These are phyloP conservation scores for Sclerotinia subarctica DNA, from an alignment of 2,329 filamentous ascomycete genomes.

Conservation along the genomic window DNA sequence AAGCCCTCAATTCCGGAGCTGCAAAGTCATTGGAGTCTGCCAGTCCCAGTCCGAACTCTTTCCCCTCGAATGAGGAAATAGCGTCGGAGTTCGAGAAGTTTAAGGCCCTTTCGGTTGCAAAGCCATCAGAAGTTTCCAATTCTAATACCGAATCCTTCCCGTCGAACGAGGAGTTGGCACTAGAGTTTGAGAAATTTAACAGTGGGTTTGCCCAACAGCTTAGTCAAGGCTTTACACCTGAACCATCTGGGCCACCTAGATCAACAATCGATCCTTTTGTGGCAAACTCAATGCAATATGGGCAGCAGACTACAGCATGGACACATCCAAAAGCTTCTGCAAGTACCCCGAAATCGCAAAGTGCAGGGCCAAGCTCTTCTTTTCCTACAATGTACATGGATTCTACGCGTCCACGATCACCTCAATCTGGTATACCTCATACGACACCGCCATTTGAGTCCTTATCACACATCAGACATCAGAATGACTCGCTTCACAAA, in stretches of 20 bases:
- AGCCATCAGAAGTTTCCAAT: neutral
- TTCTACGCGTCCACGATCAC: neutral
- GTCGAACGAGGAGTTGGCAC: slow-evolving; percentile 3
- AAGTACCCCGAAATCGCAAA: neutral
- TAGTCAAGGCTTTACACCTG: neutral
- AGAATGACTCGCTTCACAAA: neutral
- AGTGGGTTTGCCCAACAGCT: neutral
- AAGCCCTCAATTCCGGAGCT: neutral
- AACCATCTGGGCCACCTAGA: neutral
- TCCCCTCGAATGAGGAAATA: slow-evolving; percentile 1
- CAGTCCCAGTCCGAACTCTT: neutral
- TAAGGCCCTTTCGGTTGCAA: neutral
- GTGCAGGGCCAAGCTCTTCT: neutral
- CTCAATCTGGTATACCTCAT: neutral
- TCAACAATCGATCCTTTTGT: neutral
- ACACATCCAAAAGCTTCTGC: neutral
- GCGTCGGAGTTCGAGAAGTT: slow-evolving; percentile 6
- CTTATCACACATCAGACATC: neutral
- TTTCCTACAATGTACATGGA: neutral
- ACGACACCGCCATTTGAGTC: neutral
- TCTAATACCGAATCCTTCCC: neutral
- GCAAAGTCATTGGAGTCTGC: neutral
- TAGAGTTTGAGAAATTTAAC: slow-evolving; percentile 11
- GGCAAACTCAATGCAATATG: neutral
- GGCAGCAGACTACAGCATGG: neutral